These are phyloP conservation scores for Terana coerulea DNA, from an alignment of 768 basidiomycete species.

Conservation along the genomic window DNA sequence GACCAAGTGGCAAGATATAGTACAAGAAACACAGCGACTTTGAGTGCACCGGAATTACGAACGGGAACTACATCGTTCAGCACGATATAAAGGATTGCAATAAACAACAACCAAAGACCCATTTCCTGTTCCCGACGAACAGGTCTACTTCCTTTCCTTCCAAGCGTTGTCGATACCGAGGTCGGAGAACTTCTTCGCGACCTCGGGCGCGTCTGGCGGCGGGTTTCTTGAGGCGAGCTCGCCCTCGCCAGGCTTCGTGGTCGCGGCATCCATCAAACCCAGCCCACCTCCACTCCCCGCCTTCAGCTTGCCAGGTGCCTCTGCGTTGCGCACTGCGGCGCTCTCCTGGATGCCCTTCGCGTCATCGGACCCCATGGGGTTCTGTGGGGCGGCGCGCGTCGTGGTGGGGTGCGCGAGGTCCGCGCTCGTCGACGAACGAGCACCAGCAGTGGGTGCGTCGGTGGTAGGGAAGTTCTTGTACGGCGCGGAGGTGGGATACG, in stretches of 20 bases:
- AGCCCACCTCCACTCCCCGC: constrained; percentile 42
- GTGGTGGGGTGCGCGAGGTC: constrained; percentile 41
- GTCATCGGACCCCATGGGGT: constrained; percentile 24
- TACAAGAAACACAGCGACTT: constrained; percentile 1
- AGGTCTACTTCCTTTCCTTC: constrained; percentile 43
- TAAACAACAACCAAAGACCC: not conserved
- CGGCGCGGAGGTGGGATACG: constrained; percentile 36
- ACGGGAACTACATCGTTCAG: not conserved
- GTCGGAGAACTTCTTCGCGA: constrained; percentile 43
- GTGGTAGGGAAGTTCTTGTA: constrained; percentile 41
- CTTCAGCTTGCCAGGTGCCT: constrained; percentile 43
- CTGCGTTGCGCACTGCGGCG: constrained; percentile 38
- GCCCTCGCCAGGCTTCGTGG: constrained; percentile 34
- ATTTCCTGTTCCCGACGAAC: constrained; percentile 20
- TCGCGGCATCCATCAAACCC: constrained; percentile 38
- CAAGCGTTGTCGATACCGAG: constrained; percentile 43
- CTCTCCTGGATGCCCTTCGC: constrained; percentile 44
- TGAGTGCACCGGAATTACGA: not conserved
- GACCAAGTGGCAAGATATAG: not conserved
- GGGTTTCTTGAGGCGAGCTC: constrained; percentile 44
- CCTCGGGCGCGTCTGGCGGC: constrained; percentile 37
- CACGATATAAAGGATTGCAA: not conserved
- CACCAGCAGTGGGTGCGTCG: constrained; percentile 34
- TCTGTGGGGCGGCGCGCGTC: constrained; percentile 37
- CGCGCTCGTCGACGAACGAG: constrained; percentile 38